phyloP scores from a whole-genome alignment of 23 red algal species.

The Gracilaria gracilis region DNA sequence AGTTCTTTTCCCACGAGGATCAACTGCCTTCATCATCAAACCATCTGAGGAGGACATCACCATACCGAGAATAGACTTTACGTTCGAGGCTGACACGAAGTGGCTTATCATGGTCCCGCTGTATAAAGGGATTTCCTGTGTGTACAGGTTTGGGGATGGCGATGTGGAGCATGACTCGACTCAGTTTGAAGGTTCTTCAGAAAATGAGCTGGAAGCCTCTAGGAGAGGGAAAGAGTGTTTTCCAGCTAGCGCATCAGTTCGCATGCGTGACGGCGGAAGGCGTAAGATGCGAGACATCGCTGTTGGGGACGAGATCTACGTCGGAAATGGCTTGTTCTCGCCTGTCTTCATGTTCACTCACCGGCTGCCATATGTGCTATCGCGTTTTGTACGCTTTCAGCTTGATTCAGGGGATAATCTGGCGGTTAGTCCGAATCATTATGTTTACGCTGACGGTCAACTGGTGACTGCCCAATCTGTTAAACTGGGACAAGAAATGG shows the following conservation, averaged over 20 bases:
- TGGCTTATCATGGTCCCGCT: background rate
- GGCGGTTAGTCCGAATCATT: slow-evolving; percentile 41
- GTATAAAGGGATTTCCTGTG: background rate
- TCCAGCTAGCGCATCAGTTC: slow-evolving; percentile 37
- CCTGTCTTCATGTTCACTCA: slow-evolving; percentile 67
- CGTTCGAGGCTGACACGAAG: background rate
- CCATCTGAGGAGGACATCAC: background rate
- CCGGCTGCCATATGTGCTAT: background rate
- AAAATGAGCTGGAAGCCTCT: background rate
- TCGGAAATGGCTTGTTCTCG: slow-evolving; percentile 5
- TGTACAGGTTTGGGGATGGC: background rate
- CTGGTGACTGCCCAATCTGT: slow-evolving; percentile 24
- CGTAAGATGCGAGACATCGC: background rate
- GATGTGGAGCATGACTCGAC: background rate
- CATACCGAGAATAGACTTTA: background rate
- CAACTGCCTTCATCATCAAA: background rate
- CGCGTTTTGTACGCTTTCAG: slow-evolving; percentile 28
- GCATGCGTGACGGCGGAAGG: background rate
- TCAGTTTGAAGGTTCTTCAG: background rate
- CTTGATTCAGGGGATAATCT: slow-evolving; percentile 25
- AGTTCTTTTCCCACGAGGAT: background rate
- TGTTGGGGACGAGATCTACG: slow-evolving; percentile 41
- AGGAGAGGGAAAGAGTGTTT: slow-evolving; percentile 13
- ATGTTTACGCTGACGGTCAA: slow-evolving; percentile 49
- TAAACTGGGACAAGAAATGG: slow-evolving; percentile 15